Evolutionary conservation across 495 filamentous ascomycete genomes (phyloP), one percentile per base, ranked within the genome.

Genomic region (Aspergillus affinis): DNA sequence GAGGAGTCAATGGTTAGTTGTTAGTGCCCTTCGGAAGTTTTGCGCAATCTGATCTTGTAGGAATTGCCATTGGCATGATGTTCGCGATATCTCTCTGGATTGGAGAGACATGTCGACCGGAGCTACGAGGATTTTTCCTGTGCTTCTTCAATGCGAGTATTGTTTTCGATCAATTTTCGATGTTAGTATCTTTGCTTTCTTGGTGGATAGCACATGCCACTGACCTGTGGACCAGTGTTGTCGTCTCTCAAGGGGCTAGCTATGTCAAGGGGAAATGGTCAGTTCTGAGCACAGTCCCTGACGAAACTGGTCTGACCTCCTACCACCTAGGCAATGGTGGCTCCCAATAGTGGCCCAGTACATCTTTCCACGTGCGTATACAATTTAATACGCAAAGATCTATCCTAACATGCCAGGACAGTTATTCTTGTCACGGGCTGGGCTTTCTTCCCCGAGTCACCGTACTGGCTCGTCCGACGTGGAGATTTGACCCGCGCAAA

Each of bases 251-350:
- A 21, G 58, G 51, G 1, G 30, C 51, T 6, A 61, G 51, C 51
- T 18, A 61, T 23, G 1, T 61, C 10, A 21, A 0, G 20, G 58
- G 58, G 0, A 61, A 55, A 55, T 61, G 58, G n/a, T n/a, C n/a
- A n/a, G n/a, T n/a, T n/a, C n/a, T n/a, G n/a, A n/a, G n/a, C n/a
- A n/a, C n/a, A n/a, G n/a, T n/a, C n/a, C n/a, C n/a, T n/a, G n/a
- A n/a, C n/a, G n/a, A n/a, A n/a, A n/a, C n/a, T n/a, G n/a, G n/a
- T n/a, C n/a, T n/a, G n/a, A n/a, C n/a, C n/a, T n/a, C n/a, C n/a
- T n/a, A n/a, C n/a, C n/a, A n/a, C n/a, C n/a, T n/a, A n/a, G 65
- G 62, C 65, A 67, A 60, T 67, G 65, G 65, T 67, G 65, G 65
- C 47, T 67, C 20, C 65, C 65, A 44, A 48, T 67, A 2, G 62